Conservation (phyloP, 345 rosid genomes). For the Clarkia xantiana region DNA sequence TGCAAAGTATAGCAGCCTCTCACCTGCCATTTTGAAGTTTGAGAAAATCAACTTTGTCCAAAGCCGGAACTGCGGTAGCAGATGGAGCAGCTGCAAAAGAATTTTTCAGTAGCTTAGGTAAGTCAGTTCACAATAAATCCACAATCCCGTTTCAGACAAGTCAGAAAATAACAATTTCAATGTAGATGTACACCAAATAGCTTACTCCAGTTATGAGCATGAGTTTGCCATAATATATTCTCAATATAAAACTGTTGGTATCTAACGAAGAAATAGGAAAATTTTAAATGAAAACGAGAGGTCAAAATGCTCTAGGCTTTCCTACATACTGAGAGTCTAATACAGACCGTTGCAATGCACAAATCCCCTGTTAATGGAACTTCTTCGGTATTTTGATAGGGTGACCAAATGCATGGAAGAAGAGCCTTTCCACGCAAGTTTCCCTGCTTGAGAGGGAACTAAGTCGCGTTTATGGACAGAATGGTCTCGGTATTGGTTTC, state of each 20-base stretch:
- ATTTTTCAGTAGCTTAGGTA: conserved; percentile 8
- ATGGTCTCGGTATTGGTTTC: conserved; percentile 40
- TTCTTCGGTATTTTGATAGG: conserved; percentile 37
- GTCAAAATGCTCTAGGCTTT: conserved; percentile 6
- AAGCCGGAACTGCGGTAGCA: conserved; percentile 36
- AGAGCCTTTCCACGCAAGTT: conserved; percentile 54
- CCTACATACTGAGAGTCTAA: conserved; percentile 52
- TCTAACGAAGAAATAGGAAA: background rate
- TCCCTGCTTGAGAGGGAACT: conserved; percentile 66
- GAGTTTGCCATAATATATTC: background rate
- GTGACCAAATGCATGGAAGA: conserved; percentile 55
- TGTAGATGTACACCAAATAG: background rate
- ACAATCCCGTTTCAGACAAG: background rate
- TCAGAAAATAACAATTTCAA: background rate
- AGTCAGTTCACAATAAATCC: background rate
- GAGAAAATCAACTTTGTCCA: conserved; percentile 51
- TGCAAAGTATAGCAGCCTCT: background rate
- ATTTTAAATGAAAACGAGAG: background rate
- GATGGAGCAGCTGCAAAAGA: conserved; percentile 50
- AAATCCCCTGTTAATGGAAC: conserved; percentile 40
- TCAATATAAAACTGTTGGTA: background rate
- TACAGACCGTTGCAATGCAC: conserved; percentile 91
- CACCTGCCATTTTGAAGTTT: conserved; percentile 99
- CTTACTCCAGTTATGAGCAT: background rate
- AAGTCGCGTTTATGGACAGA: conserved; percentile 36